Percentiles rank a stretch among this genome's conserved stretches.
phyloP scores from a whole-genome alignment of 495 filamentous ascomycete genomes.

The Penicillium waksmanii region DNA sequence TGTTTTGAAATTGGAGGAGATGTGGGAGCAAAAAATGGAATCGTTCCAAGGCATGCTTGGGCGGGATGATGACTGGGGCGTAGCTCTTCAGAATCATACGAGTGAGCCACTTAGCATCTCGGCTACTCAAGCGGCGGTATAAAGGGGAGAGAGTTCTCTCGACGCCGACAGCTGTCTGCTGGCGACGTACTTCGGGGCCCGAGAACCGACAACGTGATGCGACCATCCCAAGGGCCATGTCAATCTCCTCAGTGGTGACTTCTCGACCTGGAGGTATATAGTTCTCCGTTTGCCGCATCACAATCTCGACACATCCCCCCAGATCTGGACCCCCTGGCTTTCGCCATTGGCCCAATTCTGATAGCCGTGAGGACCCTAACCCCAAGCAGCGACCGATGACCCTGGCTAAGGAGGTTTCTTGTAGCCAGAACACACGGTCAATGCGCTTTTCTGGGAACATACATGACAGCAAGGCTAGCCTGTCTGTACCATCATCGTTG shows the following conservation, averaged over 20 bases:
- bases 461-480: constrained; percentile 66
- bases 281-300: constrained; percentile 66
- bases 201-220: constrained; percentile 72
- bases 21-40: constrained; percentile 63
- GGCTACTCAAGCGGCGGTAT: constrained; percentile 63
- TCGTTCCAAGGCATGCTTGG: constrained; percentile 46
- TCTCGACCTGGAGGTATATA: constrained; percentile 35
- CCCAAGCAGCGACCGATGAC: constrained; percentile 66
- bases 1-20: constrained; percentile 68
- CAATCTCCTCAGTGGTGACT: constrained; percentile 78
- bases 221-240: constrained; percentile 61
- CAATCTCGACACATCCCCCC: constrained; percentile 67
- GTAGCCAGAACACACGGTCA: constrained; percentile 74
- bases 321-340: constrained; percentile 64
- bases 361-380: constrained; percentile 60
- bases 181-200: constrained; percentile 60
- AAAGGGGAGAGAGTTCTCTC: constrained; percentile 56
- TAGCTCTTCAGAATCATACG: constrained; percentile 80
- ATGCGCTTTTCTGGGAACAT: constrained; percentile 74
- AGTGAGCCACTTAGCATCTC: constrained; percentile 89
- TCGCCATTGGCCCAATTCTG: constrained; percentile 64
- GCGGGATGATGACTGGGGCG: constrained; percentile 59
- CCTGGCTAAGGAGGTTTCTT: constrained; percentile 60
- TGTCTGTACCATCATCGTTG: constrained; percentile 53
- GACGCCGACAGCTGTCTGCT: constrained; percentile 42